A percentile compares a stretch with the other conserved stretches of the same genome.
These are phyloP conservation scores for Verticillium albo-atrum DNA, from an alignment of 2,329 filamentous ascomycete genomes.

Conservation along the genomic window DNA sequence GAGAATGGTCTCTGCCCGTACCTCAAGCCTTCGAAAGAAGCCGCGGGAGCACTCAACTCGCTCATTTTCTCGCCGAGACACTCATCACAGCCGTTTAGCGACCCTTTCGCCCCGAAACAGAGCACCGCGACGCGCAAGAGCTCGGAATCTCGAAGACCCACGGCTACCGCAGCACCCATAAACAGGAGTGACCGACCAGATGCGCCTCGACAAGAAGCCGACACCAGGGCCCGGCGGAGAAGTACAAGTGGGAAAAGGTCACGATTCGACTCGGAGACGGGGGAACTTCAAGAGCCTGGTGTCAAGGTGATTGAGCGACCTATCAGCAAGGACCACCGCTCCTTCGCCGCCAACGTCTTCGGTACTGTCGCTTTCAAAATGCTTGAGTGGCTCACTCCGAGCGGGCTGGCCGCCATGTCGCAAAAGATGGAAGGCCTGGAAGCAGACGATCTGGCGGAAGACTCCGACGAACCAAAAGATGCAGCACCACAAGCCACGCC, in stretches of 20 bases:
- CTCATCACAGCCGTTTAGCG: constrained; percentile 8
- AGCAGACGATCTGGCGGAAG: constrained; percentile 17
- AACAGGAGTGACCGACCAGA: neutral
- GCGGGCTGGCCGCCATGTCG: constrained; percentile 46
- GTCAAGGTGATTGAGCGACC: constrained; percentile 41
- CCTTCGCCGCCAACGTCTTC: constrained; percentile 60
- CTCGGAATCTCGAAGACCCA: neutral
- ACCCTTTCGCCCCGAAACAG: constrained; percentile 8
- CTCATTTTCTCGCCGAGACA: constrained; percentile 38
- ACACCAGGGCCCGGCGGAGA: neutral
- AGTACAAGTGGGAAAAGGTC: constrained; percentile 1
- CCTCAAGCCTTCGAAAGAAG: constrained; percentile 35
- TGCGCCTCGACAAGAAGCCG: neutral
- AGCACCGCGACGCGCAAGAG: constrained; percentile 6
- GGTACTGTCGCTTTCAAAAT: constrained; percentile 64
- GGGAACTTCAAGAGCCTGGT: constrained; percentile 1
- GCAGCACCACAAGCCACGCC: constrained; percentile 2
- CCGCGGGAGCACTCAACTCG: constrained; percentile 40
- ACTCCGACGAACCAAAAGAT: constrained; percentile 10
- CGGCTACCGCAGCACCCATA: neutral
- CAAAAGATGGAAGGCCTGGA: constrained; percentile 28
- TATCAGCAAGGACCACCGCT: constrained; percentile 51
- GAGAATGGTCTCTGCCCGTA: constrained; percentile 62
- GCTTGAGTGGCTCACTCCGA: constrained; percentile 65
- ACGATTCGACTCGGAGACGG: constrained; percentile 10